Conservation (phyloP, 1,284 basidiomycete species). For the Entoloma clypeatum region DNA sequence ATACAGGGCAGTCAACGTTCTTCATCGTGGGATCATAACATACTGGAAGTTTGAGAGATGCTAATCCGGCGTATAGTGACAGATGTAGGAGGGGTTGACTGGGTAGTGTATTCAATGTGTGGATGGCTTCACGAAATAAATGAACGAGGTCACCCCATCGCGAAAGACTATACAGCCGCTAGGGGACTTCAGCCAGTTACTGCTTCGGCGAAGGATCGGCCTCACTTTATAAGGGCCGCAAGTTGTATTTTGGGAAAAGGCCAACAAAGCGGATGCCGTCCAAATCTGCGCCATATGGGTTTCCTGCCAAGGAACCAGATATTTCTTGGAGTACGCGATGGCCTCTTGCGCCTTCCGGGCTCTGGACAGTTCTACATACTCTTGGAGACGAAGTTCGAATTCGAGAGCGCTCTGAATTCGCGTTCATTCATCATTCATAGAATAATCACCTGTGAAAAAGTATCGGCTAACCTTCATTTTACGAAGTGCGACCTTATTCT, state of each 20-base stretch:
- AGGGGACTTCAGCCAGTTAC: neutral
- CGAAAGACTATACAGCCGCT: conserved; percentile 78
- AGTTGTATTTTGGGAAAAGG: conserved; percentile 61
- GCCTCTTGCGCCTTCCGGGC: conserved; percentile 69
- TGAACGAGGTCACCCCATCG: conserved; percentile 75
- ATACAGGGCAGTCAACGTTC: conserved; percentile 91
- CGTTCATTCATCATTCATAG: conserved; percentile 4
- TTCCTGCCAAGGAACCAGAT: conserved; percentile 81
- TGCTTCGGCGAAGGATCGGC: conserved; percentile 6
- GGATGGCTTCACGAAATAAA: conserved; percentile 82
- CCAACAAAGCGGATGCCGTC: conserved; percentile 75
- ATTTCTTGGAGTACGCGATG: conserved; percentile 80
- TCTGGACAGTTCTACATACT: conserved; percentile 90
- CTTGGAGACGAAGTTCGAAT: conserved; percentile 93
- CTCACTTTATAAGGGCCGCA: conserved; percentile 70
- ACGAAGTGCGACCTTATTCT: conserved; percentile 89
- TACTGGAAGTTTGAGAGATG: conserved; percentile 81
- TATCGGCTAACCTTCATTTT: conserved; percentile 74
- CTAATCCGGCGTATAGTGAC: conserved; percentile 84
- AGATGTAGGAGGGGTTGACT: conserved; percentile 84
- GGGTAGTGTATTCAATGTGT: conserved; percentile 81
- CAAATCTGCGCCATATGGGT: conserved; percentile 75
- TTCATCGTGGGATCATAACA: conserved; percentile 61
- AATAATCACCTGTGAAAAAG: conserved; percentile 9
- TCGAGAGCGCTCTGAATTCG: conserved; percentile 81